Conservation (phyloP, 345 rosid species). For the Barbarea vulgaris region DNA sequence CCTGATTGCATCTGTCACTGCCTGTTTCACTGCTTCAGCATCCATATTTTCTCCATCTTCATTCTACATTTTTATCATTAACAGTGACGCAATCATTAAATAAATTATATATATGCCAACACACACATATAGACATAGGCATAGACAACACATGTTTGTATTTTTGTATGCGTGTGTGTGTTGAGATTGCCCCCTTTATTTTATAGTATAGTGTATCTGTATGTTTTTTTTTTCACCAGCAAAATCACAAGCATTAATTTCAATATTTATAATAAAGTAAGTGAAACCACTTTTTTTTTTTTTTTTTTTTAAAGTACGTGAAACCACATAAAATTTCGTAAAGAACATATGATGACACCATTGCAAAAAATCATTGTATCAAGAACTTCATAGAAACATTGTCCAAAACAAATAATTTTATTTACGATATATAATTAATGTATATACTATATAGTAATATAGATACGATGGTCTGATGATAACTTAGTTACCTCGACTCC, state of each 20-base stretch:
- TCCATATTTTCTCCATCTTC: conserved; percentile 61
- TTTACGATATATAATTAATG: background rate
- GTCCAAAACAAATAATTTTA: background rate
- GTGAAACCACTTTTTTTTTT: conserved; percentile 11
- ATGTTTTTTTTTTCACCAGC: background rate
- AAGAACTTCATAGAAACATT: conserved; percentile 6
- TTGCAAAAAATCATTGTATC: background rate
- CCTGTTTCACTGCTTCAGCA: conserved; percentile 72
- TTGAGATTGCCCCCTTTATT: conserved; percentile 8
- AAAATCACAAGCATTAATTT: background rate
- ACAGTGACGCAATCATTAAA: conserved; percentile 15
- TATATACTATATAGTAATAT: background rate
- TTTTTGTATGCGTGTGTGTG: conserved; percentile 31
- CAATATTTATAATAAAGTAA: background rate
- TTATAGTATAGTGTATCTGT: background rate
- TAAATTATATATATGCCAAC: conserved; percentile 5
- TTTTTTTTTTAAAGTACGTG: background rate
- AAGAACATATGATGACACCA: conserved; percentile 5
- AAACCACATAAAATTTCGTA: background rate
- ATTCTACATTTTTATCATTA: conserved; percentile 49
- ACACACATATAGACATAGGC: conserved; percentile 18
- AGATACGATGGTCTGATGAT: background rate
- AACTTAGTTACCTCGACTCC: conserved; percentile 65
- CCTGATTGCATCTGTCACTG: conserved; percentile 65
- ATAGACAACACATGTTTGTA: conserved; percentile 11